Conservation (phyloP, 2,329 filamentous ascomycete genomes). For the Didymella arachidicola region DNA sequence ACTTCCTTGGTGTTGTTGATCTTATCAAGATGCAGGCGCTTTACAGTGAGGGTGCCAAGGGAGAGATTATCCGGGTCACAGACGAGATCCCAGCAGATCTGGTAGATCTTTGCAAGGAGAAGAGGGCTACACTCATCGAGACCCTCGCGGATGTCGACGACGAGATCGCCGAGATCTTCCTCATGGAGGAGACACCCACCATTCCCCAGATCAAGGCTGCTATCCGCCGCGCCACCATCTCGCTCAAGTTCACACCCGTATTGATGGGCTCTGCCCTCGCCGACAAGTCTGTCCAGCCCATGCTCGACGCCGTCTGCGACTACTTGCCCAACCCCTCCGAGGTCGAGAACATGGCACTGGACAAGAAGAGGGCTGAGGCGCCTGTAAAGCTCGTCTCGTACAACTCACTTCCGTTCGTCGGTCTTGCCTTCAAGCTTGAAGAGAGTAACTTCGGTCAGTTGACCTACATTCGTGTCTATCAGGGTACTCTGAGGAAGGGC, state of each 20-base stretch:
- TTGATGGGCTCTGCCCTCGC: constrained; percentile 96
- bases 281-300: constrained; percentile 93
- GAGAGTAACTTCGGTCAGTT: constrained; percentile 98
- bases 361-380: constrained; percentile 79
- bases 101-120: constrained; percentile 77
- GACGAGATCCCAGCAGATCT: constrained; percentile 86
- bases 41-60: constrained; percentile 84
- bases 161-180: constrained; percentile 92
- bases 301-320: constrained; percentile 96
- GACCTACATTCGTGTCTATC: constrained; percentile 98
- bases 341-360: constrained; percentile 87
- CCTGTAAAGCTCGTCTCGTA: constrained; percentile 90
- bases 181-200: constrained; percentile 84
- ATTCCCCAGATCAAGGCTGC: constrained; percentile 87
- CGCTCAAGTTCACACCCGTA: constrained; percentile 89
- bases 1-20: constrained; percentile 92
- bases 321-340: constrained; percentile 92
- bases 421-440: constrained; percentile 97
- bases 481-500: constrained; percentile 88
- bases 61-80: constrained; percentile 76
- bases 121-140: constrained; percentile 86
- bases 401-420: constrained; percentile 91
- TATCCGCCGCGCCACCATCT: constrained; percentile 88
- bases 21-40: constrained; percentile 90
- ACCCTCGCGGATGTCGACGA: constrained; percentile 97